Percentiles rank a stretch among this genome's conserved stretches.
These are phyloP conservation scores for Solanum lycopersicoides DNA, from an alignment of 257 asterid genomes.

Conservation along the genomic window DNA sequence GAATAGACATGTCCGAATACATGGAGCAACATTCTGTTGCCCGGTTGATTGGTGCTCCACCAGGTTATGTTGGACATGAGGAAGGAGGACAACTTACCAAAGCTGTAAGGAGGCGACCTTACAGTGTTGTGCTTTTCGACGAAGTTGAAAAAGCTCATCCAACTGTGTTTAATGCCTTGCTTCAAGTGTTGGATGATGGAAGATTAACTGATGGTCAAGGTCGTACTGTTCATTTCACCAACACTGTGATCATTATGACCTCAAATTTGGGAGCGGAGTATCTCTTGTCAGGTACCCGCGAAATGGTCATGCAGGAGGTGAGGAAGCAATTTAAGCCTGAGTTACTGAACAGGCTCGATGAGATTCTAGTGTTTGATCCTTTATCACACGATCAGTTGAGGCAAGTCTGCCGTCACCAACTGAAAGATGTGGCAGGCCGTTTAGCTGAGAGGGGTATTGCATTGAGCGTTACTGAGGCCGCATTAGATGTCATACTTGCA, in stretches of 20 bases:
- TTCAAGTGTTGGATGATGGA: conserved; percentile 86
- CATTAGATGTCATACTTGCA: conserved; percentile 55
- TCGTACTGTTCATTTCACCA: conserved; percentile 72
- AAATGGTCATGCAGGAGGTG: conserved; percentile 87
- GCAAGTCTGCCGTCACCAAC: conserved; percentile 67
- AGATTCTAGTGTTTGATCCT: conserved; percentile 85
- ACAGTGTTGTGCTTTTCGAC: conserved; percentile 71
- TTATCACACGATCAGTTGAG: conserved; percentile 74
- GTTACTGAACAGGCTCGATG: conserved; percentile 74
- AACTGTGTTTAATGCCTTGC: conserved; percentile 60
- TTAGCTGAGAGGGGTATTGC: conserved; percentile 90
- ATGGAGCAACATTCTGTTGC: conserved; percentile 98
- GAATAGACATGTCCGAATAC: conserved; percentile 92
- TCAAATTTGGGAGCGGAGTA: conserved; percentile 83
- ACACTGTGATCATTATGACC: conserved; percentile 78
- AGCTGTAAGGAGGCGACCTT: conserved; percentile 87
- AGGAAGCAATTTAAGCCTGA: conserved; percentile 93
- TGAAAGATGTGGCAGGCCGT: conserved; percentile 76
- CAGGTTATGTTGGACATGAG: conserved; percentile 90
- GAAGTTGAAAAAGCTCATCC: conserved; percentile 91
- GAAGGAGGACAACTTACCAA: conserved; percentile 93
- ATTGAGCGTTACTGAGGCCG: conserved; percentile 62
- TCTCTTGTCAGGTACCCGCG: conserved; percentile 68
- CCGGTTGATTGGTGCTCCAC: conserved; percentile 88
- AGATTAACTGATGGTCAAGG: conserved; percentile 94